A percentile compares a stretch with the other conserved stretches of the same genome.
These are phyloP conservation scores for Hypericum androsaemum DNA, from an alignment of 345 rosid species.

Conservation along the genomic window DNA sequence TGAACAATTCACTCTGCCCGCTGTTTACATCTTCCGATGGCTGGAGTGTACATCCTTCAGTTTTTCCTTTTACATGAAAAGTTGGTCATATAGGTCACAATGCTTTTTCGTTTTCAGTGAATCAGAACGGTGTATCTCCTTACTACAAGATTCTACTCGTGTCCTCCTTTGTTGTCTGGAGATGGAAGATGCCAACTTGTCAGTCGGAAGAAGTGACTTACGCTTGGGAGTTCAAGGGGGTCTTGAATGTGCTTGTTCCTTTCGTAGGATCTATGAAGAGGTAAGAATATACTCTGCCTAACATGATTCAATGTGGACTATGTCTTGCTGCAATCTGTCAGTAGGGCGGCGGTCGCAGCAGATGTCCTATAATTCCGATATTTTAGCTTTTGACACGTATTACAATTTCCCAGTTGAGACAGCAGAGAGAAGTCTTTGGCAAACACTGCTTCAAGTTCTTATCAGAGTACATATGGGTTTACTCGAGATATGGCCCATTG, in stretches of 20 bases:
- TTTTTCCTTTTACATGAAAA: no score
- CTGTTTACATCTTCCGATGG: no score
- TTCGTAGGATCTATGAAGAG: conserved; percentile 94
- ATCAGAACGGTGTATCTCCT: conserved; percentile 51
- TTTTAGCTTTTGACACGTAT: not conserved
- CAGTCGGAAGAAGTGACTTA: conserved; percentile 22
- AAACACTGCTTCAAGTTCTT: conserved; percentile 68
- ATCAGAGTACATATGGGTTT: conserved; percentile 61
- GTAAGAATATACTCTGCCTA: conserved; percentile 23
- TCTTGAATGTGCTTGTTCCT: conserved; percentile 59
- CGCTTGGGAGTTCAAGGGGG: conserved; percentile 52
- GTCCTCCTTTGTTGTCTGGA: conserved; percentile 68
- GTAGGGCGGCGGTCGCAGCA: no score
- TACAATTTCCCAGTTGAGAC: conserved; percentile 51
- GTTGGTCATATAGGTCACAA: no score
- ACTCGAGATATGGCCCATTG: conserved; percentile 64
- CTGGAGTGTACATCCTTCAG: no score
- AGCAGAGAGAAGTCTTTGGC: conserved; percentile 67
- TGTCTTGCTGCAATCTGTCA: not conserved
- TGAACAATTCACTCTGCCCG: no score
- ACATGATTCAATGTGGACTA: not conserved
- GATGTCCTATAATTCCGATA: conserved; percentile 7
- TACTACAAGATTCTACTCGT: conserved; percentile 59
- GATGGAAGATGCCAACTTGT: conserved; percentile 30
- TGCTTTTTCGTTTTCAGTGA: conserved; percentile 33